Evolutionary conservation across 345 rosid species (phyloP).

Genomic region (Citrus cavaleriei): DNA sequence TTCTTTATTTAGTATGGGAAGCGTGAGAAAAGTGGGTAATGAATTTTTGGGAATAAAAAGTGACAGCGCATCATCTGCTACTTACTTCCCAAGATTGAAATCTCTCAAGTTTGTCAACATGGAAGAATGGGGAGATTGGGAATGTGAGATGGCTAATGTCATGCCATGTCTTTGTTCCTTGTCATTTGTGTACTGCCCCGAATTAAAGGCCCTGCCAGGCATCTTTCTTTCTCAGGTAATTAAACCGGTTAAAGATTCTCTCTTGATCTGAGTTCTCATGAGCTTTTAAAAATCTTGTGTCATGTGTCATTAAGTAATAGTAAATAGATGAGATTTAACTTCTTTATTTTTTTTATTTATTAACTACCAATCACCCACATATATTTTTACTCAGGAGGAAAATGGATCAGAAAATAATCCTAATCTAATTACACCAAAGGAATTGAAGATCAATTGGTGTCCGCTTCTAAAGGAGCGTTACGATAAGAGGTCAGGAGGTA

Average conservation of each 20-base stretch:
- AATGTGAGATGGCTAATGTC: neutral
- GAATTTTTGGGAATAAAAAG: neutral
- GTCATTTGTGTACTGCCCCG: neutral
- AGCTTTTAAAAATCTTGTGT: rapidly evolving
- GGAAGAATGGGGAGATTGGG: slow-evolving; percentile 9
- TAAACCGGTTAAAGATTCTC: too few relatives aligned
- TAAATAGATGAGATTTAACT: too few relatives aligned
- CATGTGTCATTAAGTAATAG: too few relatives aligned
- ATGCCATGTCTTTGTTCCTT: slow-evolving; percentile 5
- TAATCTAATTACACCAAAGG: too few relatives aligned
- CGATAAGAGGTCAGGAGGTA: neutral
- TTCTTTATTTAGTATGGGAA: neutral
- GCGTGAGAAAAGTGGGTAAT: neutral
- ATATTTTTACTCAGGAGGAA: rapidly evolving
- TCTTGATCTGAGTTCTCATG: rapidly evolving
- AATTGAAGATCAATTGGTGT: neutral
- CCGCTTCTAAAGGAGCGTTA: neutral
- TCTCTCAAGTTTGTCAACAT: neutral
- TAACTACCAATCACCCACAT: too few relatives aligned
- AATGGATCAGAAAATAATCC: too few relatives aligned
- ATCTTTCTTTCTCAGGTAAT: neutral
- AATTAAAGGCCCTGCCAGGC: slow-evolving; percentile 10
- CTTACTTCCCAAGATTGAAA: slow-evolving; percentile 9
- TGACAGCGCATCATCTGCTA: neutral
- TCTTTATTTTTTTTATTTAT: too few relatives aligned